Evolutionary conservation across 441 rosid species (phyloP).

Genomic region (Daphne laureola): DNA sequence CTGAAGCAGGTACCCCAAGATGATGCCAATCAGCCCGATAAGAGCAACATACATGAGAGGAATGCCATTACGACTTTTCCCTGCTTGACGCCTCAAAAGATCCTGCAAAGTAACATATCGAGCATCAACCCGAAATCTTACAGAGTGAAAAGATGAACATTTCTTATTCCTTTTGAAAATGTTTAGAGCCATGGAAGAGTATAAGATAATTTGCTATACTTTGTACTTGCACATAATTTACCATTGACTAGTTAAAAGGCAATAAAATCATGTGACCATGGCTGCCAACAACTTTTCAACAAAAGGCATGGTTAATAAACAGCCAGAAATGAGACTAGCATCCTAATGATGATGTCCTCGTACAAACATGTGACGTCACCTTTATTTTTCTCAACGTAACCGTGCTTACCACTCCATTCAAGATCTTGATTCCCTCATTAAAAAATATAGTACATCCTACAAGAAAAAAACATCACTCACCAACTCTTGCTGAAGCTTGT

Average conservation of each 20-base stretch:
- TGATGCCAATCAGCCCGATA: conserved; percentile 46
- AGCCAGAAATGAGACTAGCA: no score
- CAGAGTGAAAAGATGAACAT: background rate
- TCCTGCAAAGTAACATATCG: conserved; percentile 39
- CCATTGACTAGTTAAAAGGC: no score
- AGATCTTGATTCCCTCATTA: background rate
- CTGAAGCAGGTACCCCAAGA: conserved; percentile 61
- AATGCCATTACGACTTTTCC: conserved; percentile 30
- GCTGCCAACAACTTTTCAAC: no score
- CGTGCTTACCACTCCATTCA: background rate
- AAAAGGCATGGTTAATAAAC: no score
- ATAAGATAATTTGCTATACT: no score
- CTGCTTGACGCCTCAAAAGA: conserved; percentile 37
- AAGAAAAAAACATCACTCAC: conserved; percentile 28
- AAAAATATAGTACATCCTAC: background rate
- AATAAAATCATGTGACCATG: no score
- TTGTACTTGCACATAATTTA: no score
- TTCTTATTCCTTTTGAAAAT: background rate
- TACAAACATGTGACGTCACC: no score
- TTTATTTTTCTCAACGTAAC: background rate
- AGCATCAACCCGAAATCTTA: background rate
- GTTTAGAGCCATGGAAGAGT: no score
- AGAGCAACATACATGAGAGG: conserved; percentile 32
- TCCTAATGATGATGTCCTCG: no score
- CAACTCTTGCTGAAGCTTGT: conserved; percentile 67